Evolutionary conservation across 2,329 filamentous ascomycete species (phyloP).

Genomic region (Colletotrichum lentis): DNA sequence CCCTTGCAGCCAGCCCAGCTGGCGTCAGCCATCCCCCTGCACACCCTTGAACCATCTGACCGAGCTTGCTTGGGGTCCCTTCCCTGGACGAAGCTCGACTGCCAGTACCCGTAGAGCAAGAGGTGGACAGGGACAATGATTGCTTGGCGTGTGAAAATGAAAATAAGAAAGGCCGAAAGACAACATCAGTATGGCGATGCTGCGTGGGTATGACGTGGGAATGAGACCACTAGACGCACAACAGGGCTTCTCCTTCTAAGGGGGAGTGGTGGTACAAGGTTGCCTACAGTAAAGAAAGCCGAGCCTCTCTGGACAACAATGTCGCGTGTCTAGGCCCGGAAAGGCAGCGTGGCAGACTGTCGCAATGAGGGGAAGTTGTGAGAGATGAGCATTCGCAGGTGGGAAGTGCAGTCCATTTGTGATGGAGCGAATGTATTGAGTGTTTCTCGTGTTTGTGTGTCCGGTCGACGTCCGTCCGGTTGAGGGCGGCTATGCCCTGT

Average conservation of each 20-base stretch:
- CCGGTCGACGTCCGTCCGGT: constrained; percentile 2
- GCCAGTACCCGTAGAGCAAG: constrained; percentile 12
- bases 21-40: neutral
- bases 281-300: neutral
- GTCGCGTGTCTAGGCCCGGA: neutral
- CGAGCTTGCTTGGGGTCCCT: constrained; percentile 11
- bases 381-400: neutral
- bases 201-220: constrained; percentile 29
- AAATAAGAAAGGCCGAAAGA: neutral
- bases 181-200: constrained; percentile 22
- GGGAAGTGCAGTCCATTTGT: neutral
- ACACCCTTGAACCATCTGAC: neutral
- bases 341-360: neutral
- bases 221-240: constrained; percentile 17
- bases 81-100: constrained; percentile 12
- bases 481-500: too few species aligned
- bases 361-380: neutral
- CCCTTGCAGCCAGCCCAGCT: neutral
- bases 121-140: neutral
- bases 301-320: neutral
- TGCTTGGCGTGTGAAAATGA: constrained; percentile 12
- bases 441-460: neutral
- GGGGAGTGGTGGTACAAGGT: constrained; percentile 18
- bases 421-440: too few species aligned
- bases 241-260: neutral